Conservation (phyloP, 805 yeast species). For the Cyberlindnera galapagoensis region DNA sequence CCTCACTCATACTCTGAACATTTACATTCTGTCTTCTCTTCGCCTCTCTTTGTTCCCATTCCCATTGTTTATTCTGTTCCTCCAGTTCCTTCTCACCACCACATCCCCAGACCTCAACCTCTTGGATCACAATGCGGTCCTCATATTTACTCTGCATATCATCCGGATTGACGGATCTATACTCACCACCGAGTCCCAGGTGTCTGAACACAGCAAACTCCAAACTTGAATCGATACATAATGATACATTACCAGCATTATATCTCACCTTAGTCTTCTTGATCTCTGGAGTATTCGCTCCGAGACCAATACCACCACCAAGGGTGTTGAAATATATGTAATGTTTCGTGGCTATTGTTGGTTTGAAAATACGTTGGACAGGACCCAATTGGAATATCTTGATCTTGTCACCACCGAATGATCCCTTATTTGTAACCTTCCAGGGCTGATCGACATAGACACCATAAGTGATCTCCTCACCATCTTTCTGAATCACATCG, state of each 20-base stretch:
- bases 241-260: constrained; percentile 69
- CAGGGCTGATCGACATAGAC: constrained; percentile 68
- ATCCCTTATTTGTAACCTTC: constrained; percentile 62
- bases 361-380: constrained; percentile 46
- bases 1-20: constrained; percentile 63
- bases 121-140: constrained; percentile 62
- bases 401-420: constrained; percentile 59
- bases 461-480: constrained; percentile 51
- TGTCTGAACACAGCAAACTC: constrained; percentile 81
- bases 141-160: constrained; percentile 42
- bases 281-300: constrained; percentile 56
- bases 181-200: constrained; percentile 48
- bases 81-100: constrained; percentile 74
- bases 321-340: constrained; percentile 60
- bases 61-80: constrained; percentile 75
- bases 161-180: constrained; percentile 28
- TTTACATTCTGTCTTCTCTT: constrained; percentile 70
- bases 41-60: constrained; percentile 88
- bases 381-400: constrained; percentile 67
- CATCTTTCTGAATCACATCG: constrained; percentile 24
- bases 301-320: constrained; percentile 84
- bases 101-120: constrained; percentile 88
- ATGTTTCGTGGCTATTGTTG: constrained; percentile 29
- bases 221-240: constrained; percentile 69
- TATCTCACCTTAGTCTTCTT: constrained; percentile 40